Conservation (phyloP, 2,329 filamentous ascomycete genomes). For the Fusarium scirpi region DNA sequence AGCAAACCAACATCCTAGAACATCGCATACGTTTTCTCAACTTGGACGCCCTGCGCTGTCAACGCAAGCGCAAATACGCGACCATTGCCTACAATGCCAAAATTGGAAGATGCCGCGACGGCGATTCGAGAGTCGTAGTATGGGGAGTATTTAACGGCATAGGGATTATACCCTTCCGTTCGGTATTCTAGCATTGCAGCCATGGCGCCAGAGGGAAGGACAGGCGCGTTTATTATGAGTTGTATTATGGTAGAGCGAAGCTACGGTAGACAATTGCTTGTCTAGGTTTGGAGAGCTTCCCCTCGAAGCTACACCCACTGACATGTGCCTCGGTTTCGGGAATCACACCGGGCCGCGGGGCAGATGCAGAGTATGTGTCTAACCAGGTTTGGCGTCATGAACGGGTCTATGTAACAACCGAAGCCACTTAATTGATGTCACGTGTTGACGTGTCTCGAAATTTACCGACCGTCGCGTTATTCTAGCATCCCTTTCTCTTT, state of each 20-base stretch:
- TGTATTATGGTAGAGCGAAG: constrained; percentile 26
- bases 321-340: constrained; percentile 57
- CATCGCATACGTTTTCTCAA: constrained; percentile 79
- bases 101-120: constrained; percentile 92
- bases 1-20: neutral
- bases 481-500: neutral
- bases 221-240: constrained; percentile 36
- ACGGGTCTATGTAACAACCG: constrained; percentile 30
- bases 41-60: constrained; percentile 83
- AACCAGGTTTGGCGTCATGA: constrained; percentile 31
- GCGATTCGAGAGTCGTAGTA: constrained; percentile 97
- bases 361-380: constrained; percentile 32
- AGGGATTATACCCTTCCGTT: constrained; percentile 94
- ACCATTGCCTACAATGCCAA: constrained; percentile 96
- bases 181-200: constrained; percentile 90
- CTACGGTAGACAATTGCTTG: constrained; percentile 24
- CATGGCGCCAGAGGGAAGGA: constrained; percentile 48
- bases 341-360: constrained; percentile 43
- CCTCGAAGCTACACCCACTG: constrained; percentile 38
- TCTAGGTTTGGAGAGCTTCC: constrained; percentile 8
- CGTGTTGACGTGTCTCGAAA: constrained; percentile 45
- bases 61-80: constrained; percentile 86
- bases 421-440: constrained; percentile 27
- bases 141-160: constrained; percentile 97
- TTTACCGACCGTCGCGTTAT: constrained; percentile 5